phyloP scores from a whole-genome alignment of 2,329 filamentous ascomycete species.

The Colletotrichum kahawae region DNA sequence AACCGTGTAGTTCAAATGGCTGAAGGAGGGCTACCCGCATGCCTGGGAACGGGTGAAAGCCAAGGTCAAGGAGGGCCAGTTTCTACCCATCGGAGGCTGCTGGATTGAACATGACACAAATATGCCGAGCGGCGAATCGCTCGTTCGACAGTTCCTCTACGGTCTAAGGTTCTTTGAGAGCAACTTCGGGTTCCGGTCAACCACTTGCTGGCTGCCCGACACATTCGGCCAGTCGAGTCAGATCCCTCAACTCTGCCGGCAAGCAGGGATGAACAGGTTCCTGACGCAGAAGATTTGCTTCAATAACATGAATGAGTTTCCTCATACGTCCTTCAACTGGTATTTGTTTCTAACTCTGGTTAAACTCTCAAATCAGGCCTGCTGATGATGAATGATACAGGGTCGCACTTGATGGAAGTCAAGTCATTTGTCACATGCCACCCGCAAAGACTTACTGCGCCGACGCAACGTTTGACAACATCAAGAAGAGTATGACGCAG shows the following conservation, averaged over 20 bases:
- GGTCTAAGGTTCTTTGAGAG: constrained; percentile 73
- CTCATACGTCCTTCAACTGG: constrained; percentile 75
- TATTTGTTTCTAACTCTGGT: not conserved
- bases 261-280: constrained; percentile 72
- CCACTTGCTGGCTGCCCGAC: constrained; percentile 73
- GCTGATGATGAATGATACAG: not conserved
- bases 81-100: constrained; percentile 71
- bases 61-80: constrained; percentile 69
- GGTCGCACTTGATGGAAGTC: constrained; percentile 70
- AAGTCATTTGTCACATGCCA: constrained; percentile 73
- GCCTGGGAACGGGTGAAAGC: constrained; percentile 70
- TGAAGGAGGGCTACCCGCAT: constrained; percentile 67
- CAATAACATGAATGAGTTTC: constrained; percentile 78
- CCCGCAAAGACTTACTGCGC: constrained; percentile 72
- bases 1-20: constrained; percentile 57
- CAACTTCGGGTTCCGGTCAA: constrained; percentile 66
- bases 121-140: constrained; percentile 69
- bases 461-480: constrained; percentile 68
- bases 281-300: constrained; percentile 75
- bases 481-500: constrained; percentile 66
- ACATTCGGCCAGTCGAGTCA: constrained; percentile 74
- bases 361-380: too few relatives aligned
- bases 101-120: constrained; percentile 78
- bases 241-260: constrained; percentile 68
- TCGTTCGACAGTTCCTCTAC: constrained; percentile 71